Evolutionary conservation across 495 filamentous ascomycete genomes (phyloP), one percentile per base, ranked within the genome.

Genomic region (Monascus purpureus): DNA sequence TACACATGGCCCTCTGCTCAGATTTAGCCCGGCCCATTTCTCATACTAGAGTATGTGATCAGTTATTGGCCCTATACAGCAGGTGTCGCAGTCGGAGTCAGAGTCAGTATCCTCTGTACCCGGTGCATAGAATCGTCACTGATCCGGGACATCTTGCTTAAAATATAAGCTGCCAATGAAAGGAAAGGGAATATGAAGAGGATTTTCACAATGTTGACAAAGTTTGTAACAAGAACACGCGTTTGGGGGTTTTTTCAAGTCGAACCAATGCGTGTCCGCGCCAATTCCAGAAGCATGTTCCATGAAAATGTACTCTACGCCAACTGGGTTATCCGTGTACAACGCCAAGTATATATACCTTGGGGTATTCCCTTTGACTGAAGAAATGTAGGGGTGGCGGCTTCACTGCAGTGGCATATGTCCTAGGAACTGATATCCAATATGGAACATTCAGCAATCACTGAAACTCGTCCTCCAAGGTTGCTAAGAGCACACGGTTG

Each of bases 391-490:
- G 56, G 29, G 23, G 53, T 59, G n/a, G 53, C 55, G n/a, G 48
- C 57, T 41, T 59, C 57, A 38, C 50, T 59, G 54, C 52, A 1
- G 46, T 49, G 8, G 42, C 34, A 17, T 53, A 45, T 6, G 37
- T 29, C 13, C 36, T 49, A 0, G 50, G 46, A 1, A 36, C 39
- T 0, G 49, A 33, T 12, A 43, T 34, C 5, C 24, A 17, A 28
- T 49, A 50, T 25, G 46, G 51, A 8, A 47, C 39, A 12, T 51
- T 44, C 24, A 40, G 37, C 11, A 57, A 43, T 4, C 41, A 37
- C 29, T 35, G 15, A 18, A 49, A 41, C 0, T 39, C 46, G 37
- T 57, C 46, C 25, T 46, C 29, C 39, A 55, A 49, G 9, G 50
- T 44, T 12, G 38, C 27, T 13, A 43, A 23, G 11, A 53, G 37